These are phyloP conservation scores for Colletotrichum filicis DNA, from an alignment of 2,329 filamentous ascomycete species.

Conservation along the genomic window DNA sequence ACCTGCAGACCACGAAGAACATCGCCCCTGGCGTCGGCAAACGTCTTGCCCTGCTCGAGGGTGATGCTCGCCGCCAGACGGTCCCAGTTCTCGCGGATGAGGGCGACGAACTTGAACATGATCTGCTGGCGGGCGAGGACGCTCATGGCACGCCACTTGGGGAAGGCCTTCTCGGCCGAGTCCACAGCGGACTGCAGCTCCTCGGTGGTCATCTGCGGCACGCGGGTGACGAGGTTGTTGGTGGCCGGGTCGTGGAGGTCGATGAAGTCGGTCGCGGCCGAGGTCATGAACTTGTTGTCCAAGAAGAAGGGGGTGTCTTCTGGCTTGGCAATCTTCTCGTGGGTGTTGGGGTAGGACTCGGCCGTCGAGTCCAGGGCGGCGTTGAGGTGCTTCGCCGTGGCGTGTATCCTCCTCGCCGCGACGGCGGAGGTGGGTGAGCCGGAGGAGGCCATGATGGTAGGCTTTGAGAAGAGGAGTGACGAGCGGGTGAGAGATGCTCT, in stretches of 20 bases:
- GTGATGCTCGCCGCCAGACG: slow-evolving; percentile 86
- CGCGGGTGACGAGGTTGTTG: slow-evolving; percentile 85
- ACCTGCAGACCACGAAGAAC: slow-evolving; percentile 86
- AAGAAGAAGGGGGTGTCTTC: slow-evolving; percentile 83
- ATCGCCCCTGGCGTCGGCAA: slow-evolving; percentile 84
- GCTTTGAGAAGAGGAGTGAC: slow-evolving; percentile 39
- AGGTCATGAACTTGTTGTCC: slow-evolving; percentile 81
- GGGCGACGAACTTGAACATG: slow-evolving; percentile 85
- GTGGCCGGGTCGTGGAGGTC: slow-evolving; percentile 86
- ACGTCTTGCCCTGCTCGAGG: slow-evolving; percentile 89
- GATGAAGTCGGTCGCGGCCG: slow-evolving; percentile 77
- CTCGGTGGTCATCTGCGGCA: slow-evolving; percentile 82
- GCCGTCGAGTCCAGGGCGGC: slow-evolving; percentile 65
- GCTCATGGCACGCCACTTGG: slow-evolving; percentile 77
- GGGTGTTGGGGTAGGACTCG: slow-evolving; percentile 74
- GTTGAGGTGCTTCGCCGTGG: slow-evolving; percentile 66
- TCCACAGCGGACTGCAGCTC: slow-evolving; percentile 81
- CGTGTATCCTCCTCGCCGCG: slow-evolving; percentile 65
- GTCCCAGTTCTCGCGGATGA: slow-evolving; percentile 89
- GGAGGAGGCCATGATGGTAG: slow-evolving; percentile 36
- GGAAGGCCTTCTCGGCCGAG: slow-evolving; percentile 81
- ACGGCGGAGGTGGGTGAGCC: slow-evolving; percentile 42
- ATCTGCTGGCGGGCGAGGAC: slow-evolving; percentile 82
- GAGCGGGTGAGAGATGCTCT: slow-evolving; percentile 41
- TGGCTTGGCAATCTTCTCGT: slow-evolving; percentile 76